Conservation (phyloP, 2,329 filamentous ascomycete genomes). For the Beauveria asiatica region DNA sequence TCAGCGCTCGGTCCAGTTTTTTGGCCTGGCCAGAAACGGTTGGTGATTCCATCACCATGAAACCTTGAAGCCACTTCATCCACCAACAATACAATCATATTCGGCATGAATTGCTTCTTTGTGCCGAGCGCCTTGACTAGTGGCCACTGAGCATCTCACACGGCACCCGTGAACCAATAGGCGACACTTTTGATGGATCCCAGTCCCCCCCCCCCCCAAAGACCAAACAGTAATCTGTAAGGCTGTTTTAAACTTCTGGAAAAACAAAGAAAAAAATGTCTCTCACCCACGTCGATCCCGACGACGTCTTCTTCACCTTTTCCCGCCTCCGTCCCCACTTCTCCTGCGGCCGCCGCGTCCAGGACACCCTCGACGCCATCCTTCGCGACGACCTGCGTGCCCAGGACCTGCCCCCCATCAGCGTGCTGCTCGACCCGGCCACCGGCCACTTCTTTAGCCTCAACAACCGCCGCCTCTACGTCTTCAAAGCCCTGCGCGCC, state of each 20-base stretch:
- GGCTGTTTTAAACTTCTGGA: too few relatives aligned
- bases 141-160: neutral
- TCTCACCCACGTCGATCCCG: constrained; percentile 8
- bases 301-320: constrained; percentile 11
- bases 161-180: neutral
- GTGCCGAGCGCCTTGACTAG: neutral
- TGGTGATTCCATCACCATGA: neutral
- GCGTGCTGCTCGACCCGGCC: constrained; percentile 8
- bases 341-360: constrained; percentile 11
- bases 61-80: neutral
- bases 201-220: too few relatives aligned
- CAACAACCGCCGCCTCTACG: constrained; percentile 12
- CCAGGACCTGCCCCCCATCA: constrained; percentile 11
- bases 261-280: neutral
- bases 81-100: neutral
- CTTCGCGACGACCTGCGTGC: neutral
- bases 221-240: too few relatives aligned
- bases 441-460: constrained; percentile 12
- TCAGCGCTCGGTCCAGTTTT: neutral
- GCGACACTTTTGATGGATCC: too few relatives aligned
- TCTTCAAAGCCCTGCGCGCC: constrained; percentile 9
- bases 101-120: neutral
- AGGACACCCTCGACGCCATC: constrained; percentile 9
- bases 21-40: neutral
- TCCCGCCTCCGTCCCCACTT: constrained; percentile 11